A percentile compares a stretch with the other conserved stretches of the same genome.
Evolutionary conservation across 352 stramenopile species (phyloP).

Genomic region (Pythium insidiosum): DNA sequence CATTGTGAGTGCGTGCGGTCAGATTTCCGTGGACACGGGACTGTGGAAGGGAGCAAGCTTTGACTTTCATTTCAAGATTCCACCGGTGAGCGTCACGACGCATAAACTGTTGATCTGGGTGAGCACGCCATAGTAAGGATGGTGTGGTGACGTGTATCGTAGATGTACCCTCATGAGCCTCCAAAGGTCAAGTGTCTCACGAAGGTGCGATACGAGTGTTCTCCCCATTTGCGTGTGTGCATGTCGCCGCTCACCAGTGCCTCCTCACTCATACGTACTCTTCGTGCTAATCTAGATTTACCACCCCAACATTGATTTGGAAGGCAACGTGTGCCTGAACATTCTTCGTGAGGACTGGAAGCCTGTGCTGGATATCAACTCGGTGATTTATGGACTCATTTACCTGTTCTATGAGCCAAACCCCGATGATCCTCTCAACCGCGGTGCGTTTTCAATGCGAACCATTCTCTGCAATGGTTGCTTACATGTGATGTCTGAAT

Average conservation of each 20-base stretch:
- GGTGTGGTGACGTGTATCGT: too few relatives aligned
- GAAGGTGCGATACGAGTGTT: slow-evolving; percentile 48
- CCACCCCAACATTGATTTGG: slow-evolving; percentile 98
- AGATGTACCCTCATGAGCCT: slow-evolving; percentile 95
- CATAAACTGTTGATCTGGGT: too few relatives aligned
- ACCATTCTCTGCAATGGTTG: not conserved
- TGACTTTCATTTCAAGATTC: slow-evolving; percentile 97
- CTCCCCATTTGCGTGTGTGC: not conserved
- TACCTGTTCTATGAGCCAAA: slow-evolving; percentile 99
- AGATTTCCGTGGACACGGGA: slow-evolving; percentile 90
- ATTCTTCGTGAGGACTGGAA: slow-evolving; percentile 99
- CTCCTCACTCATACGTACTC: too few relatives aligned
- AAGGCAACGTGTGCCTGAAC: slow-evolving; percentile 98
- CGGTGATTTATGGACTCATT: slow-evolving; percentile 98
- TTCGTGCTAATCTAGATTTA: slow-evolving; percentile 84
- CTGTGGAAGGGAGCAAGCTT: slow-evolving; percentile 97
- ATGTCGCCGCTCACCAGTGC: not conserved
- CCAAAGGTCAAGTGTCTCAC: slow-evolving; percentile 96
- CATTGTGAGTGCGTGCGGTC: slow-evolving; percentile 25
- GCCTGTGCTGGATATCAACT: slow-evolving; percentile 98
- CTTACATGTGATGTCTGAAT: slow-evolving; percentile 5
- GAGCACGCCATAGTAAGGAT: too few relatives aligned
- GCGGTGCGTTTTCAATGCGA: slow-evolving; percentile 27
- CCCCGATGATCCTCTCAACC: slow-evolving; percentile 97
- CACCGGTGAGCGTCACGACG: slow-evolving; percentile 69